Evolutionary conservation across 257 asterid genomes (phyloP), one percentile per base, ranked within the genome.

Genomic region (Paraleonurus japonicus): DNA sequence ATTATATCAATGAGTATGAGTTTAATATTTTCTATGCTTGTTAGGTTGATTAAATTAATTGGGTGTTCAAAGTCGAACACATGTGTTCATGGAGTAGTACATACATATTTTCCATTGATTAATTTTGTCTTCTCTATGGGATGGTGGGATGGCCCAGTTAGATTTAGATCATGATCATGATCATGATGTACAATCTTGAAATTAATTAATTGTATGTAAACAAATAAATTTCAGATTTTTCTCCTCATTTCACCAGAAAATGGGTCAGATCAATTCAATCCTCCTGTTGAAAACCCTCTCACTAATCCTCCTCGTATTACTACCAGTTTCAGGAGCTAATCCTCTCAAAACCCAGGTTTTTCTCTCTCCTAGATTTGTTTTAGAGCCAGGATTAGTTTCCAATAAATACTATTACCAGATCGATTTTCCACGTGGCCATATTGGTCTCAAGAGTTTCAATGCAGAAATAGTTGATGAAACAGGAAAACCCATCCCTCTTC

Each of bases 391-490:
- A 65, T 81, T 67, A 32, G 96, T 87, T 23, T 23, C 67, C 8
- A 61, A 87, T 73, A 87, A 87, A 28, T 72, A 9, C 64, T 89
- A 78, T 78, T 70, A 80, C 53, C 59, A 76, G 64, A 27, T 87
- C 1, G 89, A 63, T 51, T 89, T 87, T 65, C 90, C 96, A 28
- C 73, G 75, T 70, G 94, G 93, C 17, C 96, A 89, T 67, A 72
- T 89, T 45, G 91, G 86, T 7, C 11, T 87, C 73, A 89, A 87
- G 81, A 67, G 65, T 23, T 85, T 87, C 17, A 6, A 71, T 28
- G 94, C 85, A 0, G 96, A 89, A 67, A 84, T 89, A 26, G 50
- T 87, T 13, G 96, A 89, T 57, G 85, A 85, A 59, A 58, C 76
- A 0, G 87, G 88, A 35, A 85, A 77, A 30, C 19, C 91, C 7